phyloP scores from a whole-genome alignment of 1,284 basidiomycete genomes.

The Thelephora terrestris region DNA sequence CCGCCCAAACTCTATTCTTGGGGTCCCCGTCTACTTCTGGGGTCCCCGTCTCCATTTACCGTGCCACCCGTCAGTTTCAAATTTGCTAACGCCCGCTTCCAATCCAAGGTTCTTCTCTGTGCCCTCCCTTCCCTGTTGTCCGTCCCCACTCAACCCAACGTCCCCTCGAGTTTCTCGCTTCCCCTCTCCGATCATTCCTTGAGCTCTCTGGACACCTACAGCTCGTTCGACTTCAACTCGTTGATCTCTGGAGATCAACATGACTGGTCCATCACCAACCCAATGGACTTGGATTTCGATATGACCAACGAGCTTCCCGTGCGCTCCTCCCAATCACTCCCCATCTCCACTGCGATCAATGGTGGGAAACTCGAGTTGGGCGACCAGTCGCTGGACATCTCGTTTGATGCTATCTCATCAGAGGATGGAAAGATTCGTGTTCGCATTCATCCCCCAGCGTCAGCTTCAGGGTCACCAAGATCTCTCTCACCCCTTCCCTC shows the following conservation, averaged over 20 bases:
- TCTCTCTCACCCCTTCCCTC: slow-evolving; percentile 28
- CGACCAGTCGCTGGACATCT: slow-evolving; percentile 49
- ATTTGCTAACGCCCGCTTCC: slow-evolving; percentile 10
- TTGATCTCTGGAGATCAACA: slow-evolving; percentile 32
- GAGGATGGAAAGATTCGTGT: slow-evolving; percentile 66
- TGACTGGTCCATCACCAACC: slow-evolving; percentile 40
- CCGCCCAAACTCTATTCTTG: neutral
- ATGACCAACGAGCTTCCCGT: slow-evolving; percentile 26
- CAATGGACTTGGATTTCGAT: slow-evolving; percentile 40
- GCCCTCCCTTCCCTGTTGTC: slow-evolving; percentile 67
- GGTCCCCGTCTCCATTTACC: slow-evolving; percentile 2
- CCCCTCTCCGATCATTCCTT: slow-evolving; percentile 29
- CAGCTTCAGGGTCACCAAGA: slow-evolving; percentile 14
- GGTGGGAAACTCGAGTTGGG: slow-evolving; percentile 42
- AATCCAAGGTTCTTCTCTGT: slow-evolving; percentile 51
- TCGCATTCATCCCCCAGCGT: slow-evolving; percentile 51
- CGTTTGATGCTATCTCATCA: slow-evolving; percentile 52
- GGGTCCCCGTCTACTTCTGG: neutral
- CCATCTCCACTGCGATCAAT: slow-evolving; percentile 16
- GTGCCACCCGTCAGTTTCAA: slow-evolving; percentile 6
- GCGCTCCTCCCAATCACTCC: slow-evolving; percentile 3
- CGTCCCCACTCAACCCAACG: slow-evolving; percentile 40
- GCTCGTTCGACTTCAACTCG: slow-evolving; percentile 38
- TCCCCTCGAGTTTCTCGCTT: slow-evolving; percentile 45
- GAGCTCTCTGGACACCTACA: slow-evolving; percentile 30